These are phyloP conservation scores for Colletotrichum sojae DNA, from an alignment of 2,329 filamentous ascomycete genomes.

Conservation along the genomic window DNA sequence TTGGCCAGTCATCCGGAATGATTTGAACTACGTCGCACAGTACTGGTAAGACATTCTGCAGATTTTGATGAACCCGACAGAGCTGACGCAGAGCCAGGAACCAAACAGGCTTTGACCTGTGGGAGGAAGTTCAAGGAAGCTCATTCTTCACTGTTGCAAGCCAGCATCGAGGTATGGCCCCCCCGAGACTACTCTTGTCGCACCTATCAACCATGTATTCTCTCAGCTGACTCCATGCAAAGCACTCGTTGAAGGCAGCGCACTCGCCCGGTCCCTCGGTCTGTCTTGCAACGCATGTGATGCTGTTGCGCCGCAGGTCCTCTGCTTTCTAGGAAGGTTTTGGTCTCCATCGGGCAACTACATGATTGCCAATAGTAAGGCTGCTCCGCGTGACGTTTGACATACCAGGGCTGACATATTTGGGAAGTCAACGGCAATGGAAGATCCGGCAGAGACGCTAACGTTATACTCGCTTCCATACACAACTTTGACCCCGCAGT, in stretches of 20 bases:
- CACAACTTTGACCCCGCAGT: constrained; percentile 78
- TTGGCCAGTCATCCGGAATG: constrained; percentile 83
- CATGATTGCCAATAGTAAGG: constrained; percentile 75
- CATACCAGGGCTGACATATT: too few relatives aligned
- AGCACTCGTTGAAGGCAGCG: constrained; percentile 76
- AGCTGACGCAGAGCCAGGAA: constrained; percentile 55
- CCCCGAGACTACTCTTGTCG: constrained; percentile 1
- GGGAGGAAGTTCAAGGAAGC: constrained; percentile 84
- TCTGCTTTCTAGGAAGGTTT: constrained; percentile 82
- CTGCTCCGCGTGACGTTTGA: too few relatives aligned
- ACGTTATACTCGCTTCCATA: constrained; percentile 77
- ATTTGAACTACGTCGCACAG: constrained; percentile 80
- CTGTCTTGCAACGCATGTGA: constrained; percentile 73
- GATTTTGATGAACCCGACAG: background rate
- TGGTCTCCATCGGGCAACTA: constrained; percentile 74
- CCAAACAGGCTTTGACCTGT: constrained; percentile 79
- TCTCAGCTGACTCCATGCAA: constrained; percentile 12
- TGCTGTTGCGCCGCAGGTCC: constrained; percentile 76
- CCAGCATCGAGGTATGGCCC: constrained; percentile 73
- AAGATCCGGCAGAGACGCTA: constrained; percentile 79
- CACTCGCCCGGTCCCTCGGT: constrained; percentile 75
- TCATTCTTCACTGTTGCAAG: constrained; percentile 85
- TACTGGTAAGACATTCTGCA: constrained; percentile 67
- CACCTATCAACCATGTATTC: too few relatives aligned
- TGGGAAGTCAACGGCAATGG: constrained; percentile 67